Evolutionary conservation across 164 flowering plant genomes (phyloP), one percentile per base, ranked within the genome.

Genomic region (Euptelea pleiosperma): DNA sequence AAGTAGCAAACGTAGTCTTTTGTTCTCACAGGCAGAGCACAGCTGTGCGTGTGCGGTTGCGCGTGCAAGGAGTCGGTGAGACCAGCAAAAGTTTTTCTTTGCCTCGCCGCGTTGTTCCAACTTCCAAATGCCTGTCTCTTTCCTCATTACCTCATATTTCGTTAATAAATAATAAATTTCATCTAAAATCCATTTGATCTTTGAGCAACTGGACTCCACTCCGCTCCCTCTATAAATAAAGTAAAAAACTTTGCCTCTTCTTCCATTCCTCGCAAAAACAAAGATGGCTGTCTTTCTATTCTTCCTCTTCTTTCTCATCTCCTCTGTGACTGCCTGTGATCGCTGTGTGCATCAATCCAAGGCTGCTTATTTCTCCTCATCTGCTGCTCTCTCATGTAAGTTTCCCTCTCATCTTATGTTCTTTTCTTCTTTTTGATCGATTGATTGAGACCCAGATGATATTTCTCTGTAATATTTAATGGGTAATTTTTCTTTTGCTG

Each of bases 281-380:
- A 62, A 70, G 41, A 79, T 82, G 83, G 75, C 63, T 61, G 1
- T 65, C 58, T 67, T 70, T 41, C 55, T 76, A 12, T 70, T 61
- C 29, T 35, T 77, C 64, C 58, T 75, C 66, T 49, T 75, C 28
- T 58, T 68, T 30, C 45, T 82, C 8, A 12, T 73, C 40, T 79
- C 86, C 14, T 79, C 79, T 58, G 83, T 80, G 1, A 35, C 58
- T 54, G 91, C 86, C 44, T 88, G 98, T 61, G 96, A 85, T 74
- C 82, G 91, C 36, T 91, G 98, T 31, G 69, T 83, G 29, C 86
- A 82, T 61, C 82, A 74, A 66, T 40, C 81, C 55, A 86, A 78
- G 55, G 98, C 75, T 61, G 76, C 90, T 49, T 82, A 69, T 65
- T 83, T 74, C 77, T 69, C 75, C 51, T 70, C 65, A 8, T 74